Evolutionary conservation across 1,139 yeast genomes (phyloP), one percentile per base, ranked within the genome.

Genomic region (Taphrina pruni): DNA sequence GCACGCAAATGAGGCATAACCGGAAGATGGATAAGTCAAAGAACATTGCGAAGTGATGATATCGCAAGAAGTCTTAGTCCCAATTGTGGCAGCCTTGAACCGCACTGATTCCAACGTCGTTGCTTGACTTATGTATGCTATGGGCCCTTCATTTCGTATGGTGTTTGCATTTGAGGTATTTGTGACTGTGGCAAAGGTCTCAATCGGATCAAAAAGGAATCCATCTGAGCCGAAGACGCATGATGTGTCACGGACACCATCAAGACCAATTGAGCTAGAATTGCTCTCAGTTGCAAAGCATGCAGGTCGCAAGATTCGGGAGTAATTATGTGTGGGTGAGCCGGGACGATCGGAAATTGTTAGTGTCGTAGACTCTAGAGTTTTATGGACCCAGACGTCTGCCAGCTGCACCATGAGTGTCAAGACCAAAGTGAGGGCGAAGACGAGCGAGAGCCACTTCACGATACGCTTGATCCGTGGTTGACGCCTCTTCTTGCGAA

Each of bases 301-400:
- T 6, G 21, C 60, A 11, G 60, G 35, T 21, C 60, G 21, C 21
- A 56, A 26, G 6, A 43, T 39, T 9, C 60, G 46, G 5, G 60
- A 56, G 45, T 56, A 56, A 39, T 39, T 26, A 39, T 35, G 45
- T 43, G 45, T 17, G 12, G 60, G 48, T 1, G 9, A 8, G 6
- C 17, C 32, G 17, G 45, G 9, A 2, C 9, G 41, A 21, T 21
- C 38, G 45, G 46, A 14, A n/a, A 43, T 17, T n/a, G 45, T 41
- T 6, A 56, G 32, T 8, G 60, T 38, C n/a, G 46, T 26, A 7
- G 60, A 56, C 17, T 41, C 46, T n/a, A 56, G 35, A 2, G 60
- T 38, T 32, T 56, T 56, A 38, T 56, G 60, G 8, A 56, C 60
- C 60, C 60, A 56, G 32, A 56, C 60, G 20, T 56, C 60, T 12